Base-by-base conservation (phyloP, 1,139 yeast genomes). In the Nadsonia commutata region DNA sequence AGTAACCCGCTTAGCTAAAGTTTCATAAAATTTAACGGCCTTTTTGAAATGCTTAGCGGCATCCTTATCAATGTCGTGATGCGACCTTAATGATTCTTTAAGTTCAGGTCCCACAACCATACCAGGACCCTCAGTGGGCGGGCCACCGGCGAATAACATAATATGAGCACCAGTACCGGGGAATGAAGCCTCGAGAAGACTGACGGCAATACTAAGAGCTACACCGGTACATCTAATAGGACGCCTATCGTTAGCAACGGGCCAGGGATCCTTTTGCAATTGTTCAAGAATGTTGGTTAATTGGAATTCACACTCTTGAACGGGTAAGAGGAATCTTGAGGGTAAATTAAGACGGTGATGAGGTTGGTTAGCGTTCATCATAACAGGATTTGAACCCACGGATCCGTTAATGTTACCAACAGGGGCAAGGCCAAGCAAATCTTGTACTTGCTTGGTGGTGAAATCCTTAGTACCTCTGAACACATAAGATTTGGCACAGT, bases 11-110 rank as follows among this genome's bases (percentile, higher is more conserved):
- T 76, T 72, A 22, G 94, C 83, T 41, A 88, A 62, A 21, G 70
- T 66, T 52, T 82, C 90, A 63, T 85, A 88, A 57, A 76, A 86
- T 59, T 83, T 80, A 51, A 69, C 72, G 2, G 96, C 94, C 58
- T 82, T 82, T 60, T 85, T 85, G 66, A 78, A 84, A 62, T 86
- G 94, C 62, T 80, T 81, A 44, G 95, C 94, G 5, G 46, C 42
- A 20, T 49, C 84, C 48, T 76, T 71, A 51, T 84, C 94, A 53
- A 88, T 83, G 60, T 88, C 97, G 49, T 83, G 83, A 63, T 88
- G 97, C 3, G 96, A 86, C 70, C 99, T 78, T 54, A 93, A 82
- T 45, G 98, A 95, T 64, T 90, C 98, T 60, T 84, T 83, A 60
- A 90, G 73, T 61, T 86, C 93, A 31, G 82, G 78, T 40, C 94